Evolutionary conservation across 2,329 filamentous ascomycete genomes (phyloP), one percentile per base, ranked within the genome.

Genomic region (Hymenoscyphus occultus): DNA sequence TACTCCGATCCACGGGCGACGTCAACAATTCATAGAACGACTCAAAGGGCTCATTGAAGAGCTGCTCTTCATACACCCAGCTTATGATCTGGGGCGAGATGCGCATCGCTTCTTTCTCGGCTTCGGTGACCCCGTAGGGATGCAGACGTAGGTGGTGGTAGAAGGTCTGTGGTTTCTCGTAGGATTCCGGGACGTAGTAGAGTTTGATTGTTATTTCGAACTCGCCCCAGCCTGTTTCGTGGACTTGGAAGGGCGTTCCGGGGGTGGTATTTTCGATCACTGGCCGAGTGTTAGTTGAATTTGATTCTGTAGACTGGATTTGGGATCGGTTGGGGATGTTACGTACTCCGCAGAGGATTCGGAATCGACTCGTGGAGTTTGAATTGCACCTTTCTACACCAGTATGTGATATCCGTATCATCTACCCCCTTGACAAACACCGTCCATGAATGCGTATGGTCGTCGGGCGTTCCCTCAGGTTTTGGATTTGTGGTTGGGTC

Each of bases 311-410:
- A 3, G 28, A 28, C 28, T 28, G 1, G 28, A 28, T 28, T 28
- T 28, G 28, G 28, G 3, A 28, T 28, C 28, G 2, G 28, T 28
- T 28, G 16, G 32, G 16, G 35, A 54, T 64, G 14, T 54, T 40
- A 78, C 83, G 67, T 77, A 85, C 86, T 96, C 71, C 95, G 90
- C 28, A 95, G 85, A 64, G 91, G 91, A 77, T 97, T 96, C 35
- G 92, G 89, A 76, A 97, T 98, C 10, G 94, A 97, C 78, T 98
- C 93, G 82, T 97, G 94, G 16, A 99, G 86, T 78, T 98, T 98
- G 81, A 99, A 99, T 77, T 97, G 93, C 0, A 99, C 94, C 73
- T 96, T 94, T 65, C 94, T 92, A 70, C 98, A 84, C 93, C 95
- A 99, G 78, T 96, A 95, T 35, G 91, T 93, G 70, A 98, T 90